A percentile compares a stretch with the other conserved stretches of the same genome.
phyloP scores from a whole-genome alignment of 352 stramenopile species.

The Aphanomyces astaci region DNA sequence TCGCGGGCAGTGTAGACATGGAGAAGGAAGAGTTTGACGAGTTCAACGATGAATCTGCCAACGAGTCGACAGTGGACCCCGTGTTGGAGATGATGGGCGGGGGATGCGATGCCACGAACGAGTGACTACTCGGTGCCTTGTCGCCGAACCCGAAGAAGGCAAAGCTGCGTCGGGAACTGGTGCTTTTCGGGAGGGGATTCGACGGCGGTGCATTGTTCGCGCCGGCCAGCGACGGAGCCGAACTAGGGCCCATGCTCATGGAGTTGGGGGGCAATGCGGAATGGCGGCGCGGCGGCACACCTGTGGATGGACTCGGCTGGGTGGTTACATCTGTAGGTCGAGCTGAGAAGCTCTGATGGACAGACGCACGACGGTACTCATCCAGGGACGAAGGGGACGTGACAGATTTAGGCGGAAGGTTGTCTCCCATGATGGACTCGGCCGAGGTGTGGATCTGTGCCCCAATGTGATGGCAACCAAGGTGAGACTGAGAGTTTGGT shows the following conservation, averaged over 20 bases:
- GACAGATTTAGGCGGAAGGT: background rate
- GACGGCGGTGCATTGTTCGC: background rate
- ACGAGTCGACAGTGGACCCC: background rate
- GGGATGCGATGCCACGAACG: background rate
- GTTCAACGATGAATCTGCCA: background rate
- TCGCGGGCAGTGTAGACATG: background rate
- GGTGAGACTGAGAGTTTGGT: background rate
- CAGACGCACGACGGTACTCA: background rate
- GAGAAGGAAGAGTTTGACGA: conserved; percentile 6
- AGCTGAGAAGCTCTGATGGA: conserved; percentile 10
- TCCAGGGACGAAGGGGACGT: conserved; percentile 18
- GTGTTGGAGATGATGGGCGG: background rate
- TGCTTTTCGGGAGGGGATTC: background rate
- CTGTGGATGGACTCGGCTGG: background rate
- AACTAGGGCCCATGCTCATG: conserved; percentile 16
- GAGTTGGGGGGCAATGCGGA: background rate
- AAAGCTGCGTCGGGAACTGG: conserved; percentile 16
- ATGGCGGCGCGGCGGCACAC: background rate
- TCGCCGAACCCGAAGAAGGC: conserved; percentile 17
- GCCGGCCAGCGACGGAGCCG: background rate
- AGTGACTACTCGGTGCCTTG: background rate
- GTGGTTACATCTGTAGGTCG: background rate
- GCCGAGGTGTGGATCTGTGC: background rate
- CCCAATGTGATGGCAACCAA: background rate
- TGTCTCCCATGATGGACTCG: conserved; percentile 14